Evolutionary conservation across 306 rosid genomes (phyloP).

Genomic region (Vigna trinervia): DNA sequence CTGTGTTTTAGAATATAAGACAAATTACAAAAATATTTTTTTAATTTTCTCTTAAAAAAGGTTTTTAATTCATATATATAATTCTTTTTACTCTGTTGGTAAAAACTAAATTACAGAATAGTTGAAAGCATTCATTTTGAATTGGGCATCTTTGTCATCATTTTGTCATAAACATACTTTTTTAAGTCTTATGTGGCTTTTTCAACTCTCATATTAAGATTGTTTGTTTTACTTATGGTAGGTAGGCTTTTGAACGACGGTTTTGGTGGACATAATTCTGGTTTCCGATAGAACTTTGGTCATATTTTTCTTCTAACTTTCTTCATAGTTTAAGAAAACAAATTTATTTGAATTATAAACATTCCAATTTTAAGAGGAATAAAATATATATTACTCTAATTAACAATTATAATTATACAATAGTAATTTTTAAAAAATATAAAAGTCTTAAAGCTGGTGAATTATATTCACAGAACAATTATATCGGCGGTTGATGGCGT

Average conservation of each 20-base stretch:
- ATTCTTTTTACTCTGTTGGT: too few relatives aligned
- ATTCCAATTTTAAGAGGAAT: too few relatives aligned
- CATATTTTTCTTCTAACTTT: not conserved
- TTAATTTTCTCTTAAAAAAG: too few relatives aligned
- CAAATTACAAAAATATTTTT: too few relatives aligned
- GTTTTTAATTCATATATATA: too few relatives aligned
- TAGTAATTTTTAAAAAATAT: not conserved
- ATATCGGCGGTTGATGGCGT: not conserved
- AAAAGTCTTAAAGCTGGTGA: not conserved
- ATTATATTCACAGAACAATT: not conserved
- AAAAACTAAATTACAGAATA: not conserved
- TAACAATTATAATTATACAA: not conserved
- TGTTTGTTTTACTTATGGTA: not conserved
- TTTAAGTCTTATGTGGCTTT: not conserved
- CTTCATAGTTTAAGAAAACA: not conserved
- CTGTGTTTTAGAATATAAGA: not conserved
- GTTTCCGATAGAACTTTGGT: not conserved
- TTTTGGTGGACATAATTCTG: not conserved
- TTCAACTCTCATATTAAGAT: not conserved
- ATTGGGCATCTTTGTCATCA: not conserved
- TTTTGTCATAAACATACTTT: not conserved
- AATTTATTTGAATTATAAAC: not conserved
- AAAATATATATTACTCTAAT: not conserved
- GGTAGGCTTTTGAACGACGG: not conserved
- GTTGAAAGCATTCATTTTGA: conserved; percentile 16